Evolutionary conservation across 129 eudicot genomes (phyloP).

Genomic region (Flaveria trinervia): DNA sequence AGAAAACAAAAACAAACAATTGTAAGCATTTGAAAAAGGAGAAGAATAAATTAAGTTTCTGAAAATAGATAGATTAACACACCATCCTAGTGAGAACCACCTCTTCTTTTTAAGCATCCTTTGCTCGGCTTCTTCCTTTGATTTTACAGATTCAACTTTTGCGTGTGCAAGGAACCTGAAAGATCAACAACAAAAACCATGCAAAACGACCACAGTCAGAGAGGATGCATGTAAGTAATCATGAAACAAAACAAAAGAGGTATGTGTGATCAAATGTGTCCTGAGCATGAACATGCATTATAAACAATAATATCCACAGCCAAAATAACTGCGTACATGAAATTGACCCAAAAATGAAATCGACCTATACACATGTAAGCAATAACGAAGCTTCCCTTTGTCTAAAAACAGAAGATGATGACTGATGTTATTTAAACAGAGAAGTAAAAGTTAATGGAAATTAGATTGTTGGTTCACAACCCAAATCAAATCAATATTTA

Average conservation of each 20-base stretch:
- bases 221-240: constrained; percentile 7
- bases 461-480: neutral
- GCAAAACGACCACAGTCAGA: constrained; percentile 17
- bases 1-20: neutral
- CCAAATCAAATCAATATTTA: too few relatives aligned
- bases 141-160: constrained; percentile 89
- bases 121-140: constrained; percentile 90
- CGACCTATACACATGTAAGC: neutral
- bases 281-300: constrained; percentile 15
- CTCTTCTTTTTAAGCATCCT: constrained; percentile 67
- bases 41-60: neutral
- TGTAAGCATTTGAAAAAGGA: constrained; percentile 14
- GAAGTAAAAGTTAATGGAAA: neutral
- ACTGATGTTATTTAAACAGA: constrained; percentile 7
- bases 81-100: constrained; percentile 97
- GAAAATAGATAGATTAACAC: constrained; percentile 30
- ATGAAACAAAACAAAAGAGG: constrained; percentile 14
- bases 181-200: constrained; percentile 27
- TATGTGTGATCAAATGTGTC: neutral
- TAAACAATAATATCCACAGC: constrained; percentile 13
- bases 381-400: constrained; percentile 12
- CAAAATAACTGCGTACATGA: constrained; percentile 15
- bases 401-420: constrained; percentile 13
- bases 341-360: too few relatives aligned
- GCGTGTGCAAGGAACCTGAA: constrained; percentile 98